Percentiles rank a stretch among this genome's conserved stretches.
Evolutionary conservation across 371 early-diverging fungal genomes (phyloP).

Genomic region (Mycotypha africana): DNA sequence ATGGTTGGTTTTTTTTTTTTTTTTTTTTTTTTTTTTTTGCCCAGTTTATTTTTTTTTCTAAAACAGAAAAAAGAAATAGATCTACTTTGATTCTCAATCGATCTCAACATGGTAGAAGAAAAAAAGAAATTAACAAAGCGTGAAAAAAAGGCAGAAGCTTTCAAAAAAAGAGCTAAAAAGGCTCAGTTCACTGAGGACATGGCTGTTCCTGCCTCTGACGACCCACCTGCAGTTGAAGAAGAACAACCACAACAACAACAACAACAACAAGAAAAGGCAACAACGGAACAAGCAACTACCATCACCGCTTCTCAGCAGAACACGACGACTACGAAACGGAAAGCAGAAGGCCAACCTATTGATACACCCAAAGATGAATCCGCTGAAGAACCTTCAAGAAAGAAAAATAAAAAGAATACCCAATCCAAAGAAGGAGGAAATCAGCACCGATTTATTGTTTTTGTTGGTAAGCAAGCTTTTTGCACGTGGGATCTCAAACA

Average conservation of each 20-base stretch:
- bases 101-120: slow-evolving; percentile 11
- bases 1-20: neutral
- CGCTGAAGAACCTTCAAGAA: slow-evolving; percentile 1
- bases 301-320: neutral
- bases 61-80: neutral
- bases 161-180: slow-evolving; percentile 55
- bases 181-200: slow-evolving; percentile 33
- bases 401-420: slow-evolving; percentile 16
- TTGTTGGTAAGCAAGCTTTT: slow-evolving; percentile 64
- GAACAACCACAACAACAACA: too few relatives aligned
- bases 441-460: slow-evolving; percentile 53
- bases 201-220: slow-evolving; percentile 45
- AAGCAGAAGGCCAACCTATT: too few relatives aligned
- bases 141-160: slow-evolving; percentile 60
- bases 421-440: slow-evolving; percentile 15
- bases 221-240: slow-evolving; percentile 12
- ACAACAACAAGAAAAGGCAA: neutral
- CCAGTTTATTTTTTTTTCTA: too few relatives aligned
- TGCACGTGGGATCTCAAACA: too few relatives aligned
- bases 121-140: slow-evolving; percentile 61
- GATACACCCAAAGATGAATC: too few relatives aligned
- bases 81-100: neutral
- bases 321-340: slow-evolving; percentile 14
- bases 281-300: neutral
- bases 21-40: slow-evolving; percentile 6